A percentile compares a stretch with the other conserved stretches of the same genome.
Evolutionary conservation across 2,329 filamentous ascomycete species (phyloP).

Genomic region (Pezicula rhizophila): DNA sequence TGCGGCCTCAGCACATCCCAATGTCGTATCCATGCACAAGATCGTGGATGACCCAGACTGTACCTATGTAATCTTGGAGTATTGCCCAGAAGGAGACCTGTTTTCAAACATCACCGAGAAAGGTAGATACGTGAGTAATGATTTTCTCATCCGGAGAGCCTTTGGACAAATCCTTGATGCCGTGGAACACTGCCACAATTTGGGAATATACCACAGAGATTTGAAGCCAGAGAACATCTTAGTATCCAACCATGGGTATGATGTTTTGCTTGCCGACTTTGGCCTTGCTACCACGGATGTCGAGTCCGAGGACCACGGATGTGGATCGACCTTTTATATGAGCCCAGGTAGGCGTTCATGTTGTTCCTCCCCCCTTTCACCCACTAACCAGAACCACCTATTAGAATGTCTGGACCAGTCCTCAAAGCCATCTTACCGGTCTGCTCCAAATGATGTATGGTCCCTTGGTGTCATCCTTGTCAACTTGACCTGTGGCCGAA

Average conservation of each 20-base stretch:
- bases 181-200: slow-evolving; percentile 87
- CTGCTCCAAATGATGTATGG: slow-evolving; percentile 95
- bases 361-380: slow-evolving; percentile 11
- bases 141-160: slow-evolving; percentile 75
- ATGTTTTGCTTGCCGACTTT: slow-evolving; percentile 95
- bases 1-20: slow-evolving; percentile 79
- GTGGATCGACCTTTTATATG: slow-evolving; percentile 99
- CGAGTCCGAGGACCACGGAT: slow-evolving; percentile 89
- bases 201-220: slow-evolving; percentile 95
- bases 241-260: slow-evolving; percentile 80
- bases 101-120: slow-evolving; percentile 97
- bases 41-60: slow-evolving; percentile 89
- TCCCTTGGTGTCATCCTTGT: slow-evolving; percentile 96
- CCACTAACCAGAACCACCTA: slow-evolving; percentile 24
- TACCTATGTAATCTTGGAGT: slow-evolving; percentile 94
- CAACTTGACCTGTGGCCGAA: slow-evolving; percentile 94
- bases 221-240: slow-evolving; percentile 98
- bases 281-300: slow-evolving; percentile 83
- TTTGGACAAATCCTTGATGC: slow-evolving; percentile 96
- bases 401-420: slow-evolving; percentile 84
- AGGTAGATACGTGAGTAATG: slow-evolving; percentile 88
- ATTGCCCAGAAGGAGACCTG: slow-evolving; percentile 91
- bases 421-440: slow-evolving; percentile 74
- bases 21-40: slow-evolving; percentile 89
- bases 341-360: slow-evolving; percentile 72